Percentiles rank a stretch among this genome's conserved stretches.
These are phyloP conservation scores for Urostyla sp. DNA, from an alignment of 73 alveolate genomes.

Conservation along the genomic window DNA sequence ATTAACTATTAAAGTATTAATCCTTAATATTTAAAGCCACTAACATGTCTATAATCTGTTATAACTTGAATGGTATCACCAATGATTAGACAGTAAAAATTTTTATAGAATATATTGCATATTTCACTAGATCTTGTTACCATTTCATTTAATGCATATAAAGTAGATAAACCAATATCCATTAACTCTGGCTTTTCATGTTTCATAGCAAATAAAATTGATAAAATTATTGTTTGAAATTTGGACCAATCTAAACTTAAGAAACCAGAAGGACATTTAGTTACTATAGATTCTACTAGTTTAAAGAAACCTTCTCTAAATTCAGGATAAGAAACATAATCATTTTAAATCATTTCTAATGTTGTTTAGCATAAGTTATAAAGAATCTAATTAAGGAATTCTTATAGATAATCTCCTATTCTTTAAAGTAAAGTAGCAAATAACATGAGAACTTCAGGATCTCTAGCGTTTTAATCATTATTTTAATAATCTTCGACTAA, in stretches of 20 bases:
- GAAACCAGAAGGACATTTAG: conserved; percentile 84
- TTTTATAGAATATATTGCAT: conserved; percentile 71
- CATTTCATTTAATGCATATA: conserved; percentile 75
- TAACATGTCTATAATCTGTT: conserved; percentile 78
- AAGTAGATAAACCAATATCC: conserved; percentile 94
- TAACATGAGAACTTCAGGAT: conserved; percentile 93
- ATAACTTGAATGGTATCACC: conserved; percentile 72
- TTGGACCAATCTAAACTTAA: conserved; percentile 84
- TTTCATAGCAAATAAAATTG: conserved; percentile 96
- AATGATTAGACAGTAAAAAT: conserved; percentile 67
- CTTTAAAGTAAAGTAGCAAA: conserved; percentile 87
- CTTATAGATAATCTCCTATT: conserved; percentile 76
- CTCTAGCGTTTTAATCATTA: conserved; percentile 90
- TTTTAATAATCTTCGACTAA: conserved; percentile 86
- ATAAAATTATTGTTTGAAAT: conserved; percentile 90
- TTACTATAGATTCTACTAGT: conserved; percentile 84
- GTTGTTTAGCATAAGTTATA: conserved; percentile 83
- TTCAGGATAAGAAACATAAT: conserved; percentile 93
- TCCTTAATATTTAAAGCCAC: conserved; percentile 79
- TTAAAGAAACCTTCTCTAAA: conserved; percentile 93
- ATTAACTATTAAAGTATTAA: conserved; percentile 63
- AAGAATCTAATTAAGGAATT: conserved; percentile 82
- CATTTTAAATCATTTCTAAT: conserved; percentile 88
- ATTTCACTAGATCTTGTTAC: conserved; percentile 67
- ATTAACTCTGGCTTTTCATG: conserved; percentile 89